These are phyloP conservation scores for Lactarius sanguifluus DNA, from an alignment of 768 basidiomycete species.

Conservation along the genomic window DNA sequence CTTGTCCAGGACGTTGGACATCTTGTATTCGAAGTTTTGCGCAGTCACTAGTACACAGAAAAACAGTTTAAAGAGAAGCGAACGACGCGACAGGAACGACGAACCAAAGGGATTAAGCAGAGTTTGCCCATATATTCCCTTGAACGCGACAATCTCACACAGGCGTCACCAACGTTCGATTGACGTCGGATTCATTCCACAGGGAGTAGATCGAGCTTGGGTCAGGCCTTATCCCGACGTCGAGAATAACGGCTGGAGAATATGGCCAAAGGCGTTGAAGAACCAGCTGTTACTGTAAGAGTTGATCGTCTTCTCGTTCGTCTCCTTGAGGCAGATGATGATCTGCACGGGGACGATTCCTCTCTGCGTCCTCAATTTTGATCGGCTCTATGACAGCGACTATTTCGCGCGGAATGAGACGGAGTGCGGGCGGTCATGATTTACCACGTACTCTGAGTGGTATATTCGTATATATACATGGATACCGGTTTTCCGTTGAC, in stretches of 20 bases:
- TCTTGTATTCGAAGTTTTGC: slow-evolving; percentile 95
- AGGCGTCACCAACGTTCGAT: slow-evolving; percentile 91
- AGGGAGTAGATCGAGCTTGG: slow-evolving; percentile 87
- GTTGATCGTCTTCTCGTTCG: slow-evolving; percentile 77
- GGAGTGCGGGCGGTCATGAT: not conserved
- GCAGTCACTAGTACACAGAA: slow-evolving; percentile 58
- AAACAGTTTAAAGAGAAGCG: not conserved
- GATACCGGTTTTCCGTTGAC: slow-evolving; percentile 76
- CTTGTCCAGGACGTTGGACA: slow-evolving; percentile 91
- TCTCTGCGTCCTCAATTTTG: slow-evolving; percentile 75
- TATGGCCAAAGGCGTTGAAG: slow-evolving; percentile 84
- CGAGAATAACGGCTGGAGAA: slow-evolving; percentile 87
- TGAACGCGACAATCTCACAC: slow-evolving; percentile 93
- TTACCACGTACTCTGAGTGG: slow-evolving; percentile 73
- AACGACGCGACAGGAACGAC: slow-evolving; percentile 3
- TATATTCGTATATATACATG: slow-evolving; percentile 92
- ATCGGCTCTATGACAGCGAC: slow-evolving; percentile 80
- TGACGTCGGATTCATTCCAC: slow-evolving; percentile 94
- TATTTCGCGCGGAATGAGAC: slow-evolving; percentile 34
- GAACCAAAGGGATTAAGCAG: slow-evolving; percentile 71
- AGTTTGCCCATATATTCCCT: slow-evolving; percentile 78
- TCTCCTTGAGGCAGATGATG: too few relatives aligned
- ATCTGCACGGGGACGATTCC: slow-evolving; percentile 58
- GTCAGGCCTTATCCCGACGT: slow-evolving; percentile 84
- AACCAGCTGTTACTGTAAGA: slow-evolving; percentile 98